A percentile compares a stretch with the other conserved stretches of the same genome.
These are phyloP conservation scores for Apostasia ramifera DNA, from an alignment of 106 monocot species.

Conservation along the genomic window DNA sequence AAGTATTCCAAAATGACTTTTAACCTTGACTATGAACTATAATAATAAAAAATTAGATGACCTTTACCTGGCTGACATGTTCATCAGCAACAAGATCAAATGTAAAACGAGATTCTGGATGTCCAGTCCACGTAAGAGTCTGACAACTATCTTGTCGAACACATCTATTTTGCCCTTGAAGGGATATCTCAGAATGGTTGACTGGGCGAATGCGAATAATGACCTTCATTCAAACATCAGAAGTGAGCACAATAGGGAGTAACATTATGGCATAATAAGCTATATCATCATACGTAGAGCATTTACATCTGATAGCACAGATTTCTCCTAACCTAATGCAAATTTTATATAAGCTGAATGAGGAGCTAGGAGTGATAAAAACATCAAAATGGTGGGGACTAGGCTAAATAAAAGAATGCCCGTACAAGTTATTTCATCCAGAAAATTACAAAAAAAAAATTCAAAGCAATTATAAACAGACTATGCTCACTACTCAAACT, in stretches of 20 bases:
- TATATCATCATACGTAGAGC: not conserved
- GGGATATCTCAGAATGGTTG: slow-evolving; percentile 60
- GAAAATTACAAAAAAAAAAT: too few species aligned
- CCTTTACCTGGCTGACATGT: slow-evolving; percentile 65
- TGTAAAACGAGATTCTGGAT: slow-evolving; percentile 90
- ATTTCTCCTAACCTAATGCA: not conserved
- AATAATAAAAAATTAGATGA: not conserved
- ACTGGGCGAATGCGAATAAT: slow-evolving; percentile 80
- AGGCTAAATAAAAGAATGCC: too few species aligned
- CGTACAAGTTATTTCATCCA: too few species aligned
- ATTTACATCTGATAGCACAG: not conserved
- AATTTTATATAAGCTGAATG: not conserved
- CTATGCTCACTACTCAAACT: too few species aligned
- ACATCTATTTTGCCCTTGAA: slow-evolving; percentile 74
- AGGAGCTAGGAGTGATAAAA: not conserved
- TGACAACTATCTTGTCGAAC: slow-evolving; percentile 74
- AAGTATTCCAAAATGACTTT: not conserved
- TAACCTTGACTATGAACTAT: not conserved
- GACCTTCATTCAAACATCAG: slow-evolving; percentile 32
- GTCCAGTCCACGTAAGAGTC: slow-evolving; percentile 76
- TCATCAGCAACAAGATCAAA: slow-evolving; percentile 94
- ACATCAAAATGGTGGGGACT: not conserved
- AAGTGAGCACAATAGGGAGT: not conserved
- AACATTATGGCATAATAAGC: not conserved
- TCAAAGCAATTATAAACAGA: too few species aligned